Evolutionary conservation across 345 rosid genomes (phyloP).

Genomic region (Eutrema yunnanense): DNA sequence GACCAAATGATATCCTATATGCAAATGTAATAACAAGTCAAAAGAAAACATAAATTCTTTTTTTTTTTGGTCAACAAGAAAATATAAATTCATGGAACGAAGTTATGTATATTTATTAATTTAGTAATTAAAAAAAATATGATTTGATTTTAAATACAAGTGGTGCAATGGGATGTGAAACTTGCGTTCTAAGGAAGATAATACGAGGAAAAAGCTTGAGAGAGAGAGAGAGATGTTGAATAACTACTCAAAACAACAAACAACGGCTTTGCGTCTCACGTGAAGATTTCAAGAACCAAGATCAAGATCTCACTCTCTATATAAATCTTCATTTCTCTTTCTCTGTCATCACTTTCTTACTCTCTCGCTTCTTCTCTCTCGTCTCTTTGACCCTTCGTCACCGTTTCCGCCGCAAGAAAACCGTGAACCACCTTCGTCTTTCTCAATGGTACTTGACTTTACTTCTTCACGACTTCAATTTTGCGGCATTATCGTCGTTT

Average conservation of each 20-base stretch:
- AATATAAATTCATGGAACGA: neutral
- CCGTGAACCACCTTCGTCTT: conserved; percentile 15
- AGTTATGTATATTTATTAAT: neutral
- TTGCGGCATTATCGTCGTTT: neutral
- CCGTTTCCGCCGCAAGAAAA: conserved; percentile 21
- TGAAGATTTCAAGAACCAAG: conserved; percentile 6
- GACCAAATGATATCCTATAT: neutral
- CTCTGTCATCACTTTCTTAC: neutral
- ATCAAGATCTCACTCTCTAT: neutral
- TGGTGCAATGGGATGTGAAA: neutral
- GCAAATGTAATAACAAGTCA: neutral
- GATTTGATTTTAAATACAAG: neutral
- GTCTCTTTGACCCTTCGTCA: conserved; percentile 1
- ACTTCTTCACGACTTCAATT: neutral
- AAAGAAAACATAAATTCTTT: neutral
- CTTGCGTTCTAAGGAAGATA: conserved; percentile 1
- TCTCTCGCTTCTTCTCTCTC: neutral
- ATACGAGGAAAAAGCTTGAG: neutral
- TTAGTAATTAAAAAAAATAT: neutral
- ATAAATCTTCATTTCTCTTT: neutral
- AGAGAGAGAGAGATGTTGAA: neutral
- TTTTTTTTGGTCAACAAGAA: neutral
- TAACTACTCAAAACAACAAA: neutral
- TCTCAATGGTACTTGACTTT: conserved; percentile 15
- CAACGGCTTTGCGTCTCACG: conserved; percentile 6